These are phyloP conservation scores for Rhodotorula graminis DNA, from an alignment of 768 basidiomycete genomes.

Conservation along the genomic window DNA sequence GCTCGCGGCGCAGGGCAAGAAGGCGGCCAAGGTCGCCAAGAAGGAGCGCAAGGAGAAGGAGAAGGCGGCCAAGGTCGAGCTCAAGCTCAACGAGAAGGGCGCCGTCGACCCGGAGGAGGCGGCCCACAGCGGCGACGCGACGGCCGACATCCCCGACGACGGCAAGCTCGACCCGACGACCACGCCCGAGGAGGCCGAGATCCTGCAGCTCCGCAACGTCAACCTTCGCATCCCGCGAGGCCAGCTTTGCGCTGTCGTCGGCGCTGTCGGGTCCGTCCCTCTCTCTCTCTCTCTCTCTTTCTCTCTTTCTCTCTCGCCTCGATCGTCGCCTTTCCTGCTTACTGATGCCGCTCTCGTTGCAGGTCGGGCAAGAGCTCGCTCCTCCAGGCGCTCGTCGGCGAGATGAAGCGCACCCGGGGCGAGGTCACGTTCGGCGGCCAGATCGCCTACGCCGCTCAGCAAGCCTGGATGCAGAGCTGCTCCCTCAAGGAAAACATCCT, in stretches of 20 bases:
- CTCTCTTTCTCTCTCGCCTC: constrained; percentile 6
- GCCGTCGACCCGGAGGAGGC: constrained; percentile 18
- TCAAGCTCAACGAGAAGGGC: constrained; percentile 22
- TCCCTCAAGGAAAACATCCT: constrained; percentile 66
- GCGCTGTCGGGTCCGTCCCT: constrained; percentile 58
- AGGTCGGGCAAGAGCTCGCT: constrained; percentile 57
- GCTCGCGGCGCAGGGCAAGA: constrained; percentile 35
- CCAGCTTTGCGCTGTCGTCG: constrained; percentile 76
- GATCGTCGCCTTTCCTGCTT: too few species aligned
- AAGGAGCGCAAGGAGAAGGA: constrained; percentile 20
- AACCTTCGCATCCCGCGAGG: constrained; percentile 67
- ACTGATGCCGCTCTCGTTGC: too few species aligned
- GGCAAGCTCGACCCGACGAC: not conserved
- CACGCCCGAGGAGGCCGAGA: constrained; percentile 6
- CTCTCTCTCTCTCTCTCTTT: not conserved
- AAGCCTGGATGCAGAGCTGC: constrained; percentile 72
- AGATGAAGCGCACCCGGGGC: constrained; percentile 71
- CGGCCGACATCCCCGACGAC: constrained; percentile 13
- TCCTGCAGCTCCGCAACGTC: constrained; percentile 50
- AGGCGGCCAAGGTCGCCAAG: constrained; percentile 11
- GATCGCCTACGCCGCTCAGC: constrained; percentile 72
- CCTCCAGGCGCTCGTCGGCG: constrained; percentile 72
- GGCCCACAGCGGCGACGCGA: constrained; percentile 22
- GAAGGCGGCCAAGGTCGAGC: constrained; percentile 19
- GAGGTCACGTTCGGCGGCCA: constrained; percentile 66